Conservation (phyloP, 1,284 basidiomycete species). For the Irpex rosettiformis region DNA sequence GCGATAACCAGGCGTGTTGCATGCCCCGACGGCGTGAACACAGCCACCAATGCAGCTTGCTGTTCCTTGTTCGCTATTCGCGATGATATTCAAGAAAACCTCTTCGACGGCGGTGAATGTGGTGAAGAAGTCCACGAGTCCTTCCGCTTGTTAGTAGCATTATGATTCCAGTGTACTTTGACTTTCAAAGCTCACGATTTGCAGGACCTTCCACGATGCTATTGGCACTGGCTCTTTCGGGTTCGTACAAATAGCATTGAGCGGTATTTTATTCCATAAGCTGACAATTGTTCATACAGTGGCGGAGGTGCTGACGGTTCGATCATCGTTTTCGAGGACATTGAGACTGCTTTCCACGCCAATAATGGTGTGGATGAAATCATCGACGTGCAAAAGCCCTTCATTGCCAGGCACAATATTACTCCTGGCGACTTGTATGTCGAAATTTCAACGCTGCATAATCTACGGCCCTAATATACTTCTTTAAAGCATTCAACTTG, state of each 20-base stretch:
- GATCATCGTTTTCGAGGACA: slow-evolving; percentile 20
- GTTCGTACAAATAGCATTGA: background rate
- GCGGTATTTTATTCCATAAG: background rate
- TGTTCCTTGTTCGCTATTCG: slow-evolving; percentile 36
- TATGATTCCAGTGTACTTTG: background rate
- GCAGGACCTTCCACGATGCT: slow-evolving; percentile 41
- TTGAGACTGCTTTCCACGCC: slow-evolving; percentile 24
- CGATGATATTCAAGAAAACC: slow-evolving; percentile 35
- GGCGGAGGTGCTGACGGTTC: slow-evolving; percentile 31
- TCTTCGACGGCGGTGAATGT: slow-evolving; percentile 39
- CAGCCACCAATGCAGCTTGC: slow-evolving; percentile 34
- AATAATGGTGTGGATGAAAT: slow-evolving; percentile 25
- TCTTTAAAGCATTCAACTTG: slow-evolving; percentile 25
- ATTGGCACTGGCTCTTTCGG: slow-evolving; percentile 30
- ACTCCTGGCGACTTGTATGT: slow-evolving; percentile 26
- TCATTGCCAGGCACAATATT: slow-evolving; percentile 21
- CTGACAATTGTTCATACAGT: slow-evolving; percentile 8
- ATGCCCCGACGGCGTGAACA: slow-evolving; percentile 33
- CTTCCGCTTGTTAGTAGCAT: slow-evolving; percentile 27
- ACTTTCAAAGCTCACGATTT: background rate
- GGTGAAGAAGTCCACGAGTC: slow-evolving; percentile 42
- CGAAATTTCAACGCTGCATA: background rate
- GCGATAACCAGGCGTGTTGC: slow-evolving; percentile 29
- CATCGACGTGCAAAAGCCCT: slow-evolving; percentile 18
- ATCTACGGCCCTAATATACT: background rate